Percentiles rank a stretch among this genome's conserved stretches.
Evolutionary conservation across 805 yeast species (phyloP).

Genomic region (Yarrowia hollandica): DNA sequence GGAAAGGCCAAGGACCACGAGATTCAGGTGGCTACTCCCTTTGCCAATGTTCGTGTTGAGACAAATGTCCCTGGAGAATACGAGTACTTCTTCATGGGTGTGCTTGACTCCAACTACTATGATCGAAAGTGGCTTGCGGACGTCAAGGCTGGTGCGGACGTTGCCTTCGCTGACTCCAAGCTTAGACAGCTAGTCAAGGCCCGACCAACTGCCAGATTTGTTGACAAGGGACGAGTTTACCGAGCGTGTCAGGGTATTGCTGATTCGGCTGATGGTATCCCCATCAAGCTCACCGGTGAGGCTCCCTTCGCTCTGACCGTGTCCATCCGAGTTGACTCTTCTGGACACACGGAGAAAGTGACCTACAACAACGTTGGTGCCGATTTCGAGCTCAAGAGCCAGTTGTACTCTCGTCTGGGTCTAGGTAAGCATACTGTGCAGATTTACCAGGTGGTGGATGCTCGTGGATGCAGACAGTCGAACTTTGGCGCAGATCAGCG

Average conservation of each 20-base stretch:
- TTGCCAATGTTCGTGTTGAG: slow-evolving; percentile 50
- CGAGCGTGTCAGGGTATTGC: slow-evolving; percentile 49
- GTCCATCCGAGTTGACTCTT: slow-evolving; percentile 58
- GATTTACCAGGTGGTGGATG: slow-evolving; percentile 61
- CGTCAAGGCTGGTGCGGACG: slow-evolving; percentile 30
- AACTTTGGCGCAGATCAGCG: slow-evolving; percentile 47
- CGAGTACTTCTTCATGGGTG: slow-evolving; percentile 57
- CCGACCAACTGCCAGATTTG: slow-evolving; percentile 61
- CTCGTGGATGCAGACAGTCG: slow-evolving; percentile 63
- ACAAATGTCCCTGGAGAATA: slow-evolving; percentile 58
- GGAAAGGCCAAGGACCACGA: slow-evolving; percentile 31
- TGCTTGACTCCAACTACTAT: slow-evolving; percentile 65
- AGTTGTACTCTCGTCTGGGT: slow-evolving; percentile 53
- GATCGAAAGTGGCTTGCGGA: slow-evolving; percentile 43
- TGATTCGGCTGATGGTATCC: slow-evolving; percentile 53
- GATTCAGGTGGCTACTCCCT: slow-evolving; percentile 55
- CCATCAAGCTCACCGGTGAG: slow-evolving; percentile 56
- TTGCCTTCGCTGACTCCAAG: slow-evolving; percentile 37
- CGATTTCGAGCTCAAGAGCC: slow-evolving; percentile 43
- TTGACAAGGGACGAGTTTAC: slow-evolving; percentile 48
- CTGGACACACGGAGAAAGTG: slow-evolving; percentile 53
- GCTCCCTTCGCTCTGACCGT: slow-evolving; percentile 64
- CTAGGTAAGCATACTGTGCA: slow-evolving; percentile 72
- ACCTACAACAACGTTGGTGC: slow-evolving; percentile 48
- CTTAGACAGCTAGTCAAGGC: slow-evolving; percentile 50